These are phyloP conservation scores for Ophiostoma fasciatum DNA, from an alignment of 2,329 filamentous ascomycete genomes.

Conservation along the genomic window DNA sequence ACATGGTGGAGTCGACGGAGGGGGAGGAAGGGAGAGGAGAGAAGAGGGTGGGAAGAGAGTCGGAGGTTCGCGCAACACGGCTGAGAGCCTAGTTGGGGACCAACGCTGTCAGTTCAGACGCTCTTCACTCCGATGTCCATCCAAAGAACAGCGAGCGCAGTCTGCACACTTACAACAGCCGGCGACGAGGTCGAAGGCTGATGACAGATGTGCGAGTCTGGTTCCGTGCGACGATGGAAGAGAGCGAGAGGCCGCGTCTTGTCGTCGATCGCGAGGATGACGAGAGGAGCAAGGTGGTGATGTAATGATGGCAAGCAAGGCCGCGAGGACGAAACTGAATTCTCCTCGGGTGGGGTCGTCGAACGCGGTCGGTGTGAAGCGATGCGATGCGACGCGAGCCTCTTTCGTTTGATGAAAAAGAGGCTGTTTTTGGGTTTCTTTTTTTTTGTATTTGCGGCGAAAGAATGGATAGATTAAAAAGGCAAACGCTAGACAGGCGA, in stretches of 20 bases:
- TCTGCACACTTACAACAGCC: constrained; percentile 14
- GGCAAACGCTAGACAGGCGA: constrained; percentile 2
- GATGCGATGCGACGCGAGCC: constrained; percentile 4
- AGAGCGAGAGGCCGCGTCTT: constrained; percentile 3
- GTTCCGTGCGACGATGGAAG: constrained; percentile 1
- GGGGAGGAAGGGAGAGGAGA: background rate
- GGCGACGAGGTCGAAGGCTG: constrained; percentile 12
- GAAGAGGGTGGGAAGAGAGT: background rate
- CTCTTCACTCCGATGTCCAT: constrained; percentile 10
- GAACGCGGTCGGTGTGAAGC: constrained; percentile 7
- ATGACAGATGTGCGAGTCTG: constrained; percentile 10
- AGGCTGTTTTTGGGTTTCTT: background rate
- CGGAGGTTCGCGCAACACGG: constrained; percentile 8
- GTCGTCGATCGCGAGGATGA: constrained; percentile 4
- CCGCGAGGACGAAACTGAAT: constrained; percentile 7
- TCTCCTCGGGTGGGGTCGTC: constrained; percentile 1
- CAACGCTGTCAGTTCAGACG: constrained; percentile 11
- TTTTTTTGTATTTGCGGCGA: background rate
- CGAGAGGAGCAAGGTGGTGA: background rate
- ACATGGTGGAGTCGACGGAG: constrained; percentile 4
- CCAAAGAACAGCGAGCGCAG: constrained; percentile 8
- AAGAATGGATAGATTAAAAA: background rate
- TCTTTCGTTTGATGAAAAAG: background rate
- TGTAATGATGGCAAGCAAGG: background rate
- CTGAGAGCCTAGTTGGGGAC: constrained; percentile 8